These are phyloP conservation scores for Metschnikowia gruessii DNA, from an alignment of 805 yeast genomes.

Conservation along the genomic window DNA sequence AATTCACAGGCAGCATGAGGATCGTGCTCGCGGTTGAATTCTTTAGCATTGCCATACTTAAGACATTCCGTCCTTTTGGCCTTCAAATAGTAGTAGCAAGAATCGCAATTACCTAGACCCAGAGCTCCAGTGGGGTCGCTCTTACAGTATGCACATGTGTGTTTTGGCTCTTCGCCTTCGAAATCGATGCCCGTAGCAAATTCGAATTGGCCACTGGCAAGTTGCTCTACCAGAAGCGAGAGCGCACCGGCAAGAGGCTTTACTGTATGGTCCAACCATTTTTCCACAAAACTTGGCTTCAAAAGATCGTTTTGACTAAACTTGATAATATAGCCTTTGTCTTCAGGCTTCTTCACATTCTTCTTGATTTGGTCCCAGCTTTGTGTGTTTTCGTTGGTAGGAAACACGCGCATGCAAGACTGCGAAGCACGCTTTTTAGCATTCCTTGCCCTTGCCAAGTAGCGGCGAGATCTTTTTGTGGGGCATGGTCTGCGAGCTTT, in stretches of 20 bases:
- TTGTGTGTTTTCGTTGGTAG: background rate
- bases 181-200: background rate
- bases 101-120: background rate
- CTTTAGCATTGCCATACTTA: background rate
- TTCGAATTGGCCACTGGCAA: background rate
- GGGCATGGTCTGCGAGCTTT: background rate
- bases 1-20: background rate
- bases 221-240: background rate
- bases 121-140: background rate
- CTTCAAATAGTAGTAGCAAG: background rate
- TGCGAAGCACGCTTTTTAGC: background rate
- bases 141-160: background rate
- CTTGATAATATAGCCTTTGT: background rate
- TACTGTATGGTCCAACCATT: background rate
- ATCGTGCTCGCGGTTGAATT: background rate
- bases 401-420: background rate
- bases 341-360: background rate
- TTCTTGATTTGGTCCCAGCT: background rate
- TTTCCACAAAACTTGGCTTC: background rate
- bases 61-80: background rate
- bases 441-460: background rate
- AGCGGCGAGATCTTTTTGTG: background rate
- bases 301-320: background rate
- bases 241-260: background rate
- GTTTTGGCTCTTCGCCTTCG: background rate